Conservation (phyloP, 257 asterid genomes). For the Schizonepeta tenuifolia region DNA sequence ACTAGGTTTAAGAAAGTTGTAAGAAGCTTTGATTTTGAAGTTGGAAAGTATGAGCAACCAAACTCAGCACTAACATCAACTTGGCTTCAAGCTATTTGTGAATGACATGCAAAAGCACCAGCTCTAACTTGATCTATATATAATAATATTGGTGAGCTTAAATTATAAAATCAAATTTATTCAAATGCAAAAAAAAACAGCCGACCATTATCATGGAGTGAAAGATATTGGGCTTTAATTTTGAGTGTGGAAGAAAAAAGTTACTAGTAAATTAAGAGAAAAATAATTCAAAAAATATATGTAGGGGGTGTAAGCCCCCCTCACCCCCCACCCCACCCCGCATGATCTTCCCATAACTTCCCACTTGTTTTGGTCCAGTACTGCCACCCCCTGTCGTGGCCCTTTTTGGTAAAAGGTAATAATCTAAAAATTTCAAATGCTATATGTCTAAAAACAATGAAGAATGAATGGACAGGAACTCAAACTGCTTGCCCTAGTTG, state of each 20-base stretch:
- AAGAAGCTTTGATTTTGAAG: background rate
- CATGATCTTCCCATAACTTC: conserved; percentile 57
- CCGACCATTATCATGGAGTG: conserved; percentile 35
- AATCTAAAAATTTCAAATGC: background rate
- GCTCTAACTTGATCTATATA: background rate
- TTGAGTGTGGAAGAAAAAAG: conserved; percentile 31
- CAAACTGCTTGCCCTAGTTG: conserved; percentile 13
- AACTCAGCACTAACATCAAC: conserved; percentile 34
- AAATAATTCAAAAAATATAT: conserved; percentile 3
- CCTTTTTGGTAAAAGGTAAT: conserved; percentile 16
- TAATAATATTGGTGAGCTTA: background rate
- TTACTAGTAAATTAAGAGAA: background rate
- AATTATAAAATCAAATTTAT: background rate
- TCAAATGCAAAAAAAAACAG: conserved; percentile 17
- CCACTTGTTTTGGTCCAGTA: conserved; percentile 50
- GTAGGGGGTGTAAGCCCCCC: too few species aligned
- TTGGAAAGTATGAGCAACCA: conserved; percentile 29
- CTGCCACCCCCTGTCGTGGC: conserved; percentile 24
- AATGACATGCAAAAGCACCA: conserved; percentile 44
- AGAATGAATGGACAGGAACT: conserved; percentile 3
- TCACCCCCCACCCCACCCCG: background rate
- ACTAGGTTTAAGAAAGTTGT: conserved; percentile 21
- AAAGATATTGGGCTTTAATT: conserved; percentile 28
- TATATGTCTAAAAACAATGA: background rate
- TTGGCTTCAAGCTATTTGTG: background rate